phyloP scores from a whole-genome alignment of 2,329 filamentous ascomycete species.

The Diplodia sapinea region DNA sequence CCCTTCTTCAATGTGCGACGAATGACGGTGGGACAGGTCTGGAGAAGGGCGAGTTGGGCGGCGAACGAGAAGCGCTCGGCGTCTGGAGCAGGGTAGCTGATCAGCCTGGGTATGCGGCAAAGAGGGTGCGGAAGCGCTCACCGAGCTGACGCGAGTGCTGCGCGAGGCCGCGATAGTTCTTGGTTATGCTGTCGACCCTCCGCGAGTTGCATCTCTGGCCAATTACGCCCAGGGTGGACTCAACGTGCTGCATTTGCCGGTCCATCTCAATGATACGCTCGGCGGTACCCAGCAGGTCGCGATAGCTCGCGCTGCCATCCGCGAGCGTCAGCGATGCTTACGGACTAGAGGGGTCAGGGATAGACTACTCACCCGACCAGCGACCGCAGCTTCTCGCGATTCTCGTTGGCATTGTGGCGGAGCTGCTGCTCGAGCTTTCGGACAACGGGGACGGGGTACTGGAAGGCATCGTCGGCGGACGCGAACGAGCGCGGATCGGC shows the following conservation, averaged over 20 bases:
- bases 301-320: slow-evolving; percentile 69
- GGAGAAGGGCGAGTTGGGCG: slow-evolving; percentile 64
- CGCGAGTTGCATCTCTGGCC: slow-evolving; percentile 77
- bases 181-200: slow-evolving; percentile 69
- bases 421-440: slow-evolving; percentile 69
- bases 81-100: slow-evolving; percentile 40
- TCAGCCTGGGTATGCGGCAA: background rate
- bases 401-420: slow-evolving; percentile 65
- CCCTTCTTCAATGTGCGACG: slow-evolving; percentile 59
- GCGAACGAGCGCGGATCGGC: slow-evolving; percentile 63
- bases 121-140: slow-evolving; percentile 36
- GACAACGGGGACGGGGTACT: slow-evolving; percentile 67
- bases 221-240: slow-evolving; percentile 72
- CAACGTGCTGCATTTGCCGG: slow-evolving; percentile 73
- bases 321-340: background rate
- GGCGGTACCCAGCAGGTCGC: slow-evolving; percentile 87
- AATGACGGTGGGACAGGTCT: slow-evolving; percentile 60
- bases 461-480: slow-evolving; percentile 71
- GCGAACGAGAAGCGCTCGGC: slow-evolving; percentile 55
- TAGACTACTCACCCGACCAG: slow-evolving; percentile 63
- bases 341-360: slow-evolving; percentile 1
- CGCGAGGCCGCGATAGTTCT: slow-evolving; percentile 62
- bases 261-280: slow-evolving; percentile 95
- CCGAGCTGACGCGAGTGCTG: slow-evolving; percentile 48
- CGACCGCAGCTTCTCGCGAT: slow-evolving; percentile 69